Evolutionary conservation across 1,139 yeast species (phyloP).

Genomic region (Yamadazyma dendronema): DNA sequence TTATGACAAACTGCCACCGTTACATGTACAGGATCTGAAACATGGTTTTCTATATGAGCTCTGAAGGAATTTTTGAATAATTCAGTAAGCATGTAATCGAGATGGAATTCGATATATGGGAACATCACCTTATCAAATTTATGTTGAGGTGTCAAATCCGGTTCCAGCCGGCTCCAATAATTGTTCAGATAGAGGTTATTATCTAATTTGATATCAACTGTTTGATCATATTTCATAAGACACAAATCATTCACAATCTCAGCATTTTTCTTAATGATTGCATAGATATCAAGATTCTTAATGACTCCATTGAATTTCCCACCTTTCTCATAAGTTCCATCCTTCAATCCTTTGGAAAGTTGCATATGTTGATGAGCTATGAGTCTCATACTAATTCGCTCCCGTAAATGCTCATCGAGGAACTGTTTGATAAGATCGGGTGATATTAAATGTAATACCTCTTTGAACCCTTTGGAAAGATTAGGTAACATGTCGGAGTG

Average conservation of each 20-base stretch:
- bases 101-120: conserved; percentile 83
- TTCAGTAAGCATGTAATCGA: conserved; percentile 85
- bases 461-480: conserved; percentile 79
- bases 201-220: conserved; percentile 60
- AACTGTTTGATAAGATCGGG: conserved; percentile 54
- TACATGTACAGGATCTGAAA: conserved; percentile 60
- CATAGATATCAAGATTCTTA: conserved; percentile 59
- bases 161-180: conserved; percentile 36
- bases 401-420: conserved; percentile 75
- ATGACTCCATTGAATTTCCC: conserved; percentile 69
- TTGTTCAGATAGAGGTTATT: conserved; percentile 31
- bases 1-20: conserved; percentile 59
- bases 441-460: conserved; percentile 57
- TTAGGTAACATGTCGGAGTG: conserved; percentile 84
- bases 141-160: conserved; percentile 18
- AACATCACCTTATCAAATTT: conserved; percentile 32
- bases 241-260: conserved; percentile 81
- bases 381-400: conserved; percentile 80
- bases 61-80: conserved; percentile 83
- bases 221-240: conserved; percentile 74
- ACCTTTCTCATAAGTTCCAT: conserved; percentile 26
- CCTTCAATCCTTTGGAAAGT: conserved; percentile 40
- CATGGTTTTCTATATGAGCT: conserved; percentile 73
- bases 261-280: conserved; percentile 59
- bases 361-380: conserved; percentile 82